Conservation (phyloP, 129 eudicot species). For the Escallonia herrerae region DNA sequence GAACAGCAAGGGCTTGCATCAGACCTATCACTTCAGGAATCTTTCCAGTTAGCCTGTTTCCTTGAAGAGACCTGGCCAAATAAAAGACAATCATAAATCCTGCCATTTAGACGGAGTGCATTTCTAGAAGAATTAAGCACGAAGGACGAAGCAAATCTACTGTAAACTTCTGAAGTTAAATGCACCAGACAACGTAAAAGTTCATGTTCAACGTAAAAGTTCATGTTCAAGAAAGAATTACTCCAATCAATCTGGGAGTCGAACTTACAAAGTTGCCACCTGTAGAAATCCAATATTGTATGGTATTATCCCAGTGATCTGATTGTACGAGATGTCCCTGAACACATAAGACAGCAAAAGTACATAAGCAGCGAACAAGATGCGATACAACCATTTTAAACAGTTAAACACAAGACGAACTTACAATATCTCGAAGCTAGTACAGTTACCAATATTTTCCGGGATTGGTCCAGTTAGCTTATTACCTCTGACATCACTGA, state of each 20-base stretch:
- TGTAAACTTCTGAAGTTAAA: not conserved
- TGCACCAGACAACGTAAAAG: not conserved
- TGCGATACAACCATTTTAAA: not conserved
- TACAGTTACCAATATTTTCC: slow-evolving; percentile 79
- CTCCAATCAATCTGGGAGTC: not conserved
- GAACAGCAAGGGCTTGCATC: slow-evolving; percentile 88
- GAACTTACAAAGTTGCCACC: slow-evolving; percentile 76
- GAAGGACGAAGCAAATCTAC: not conserved
- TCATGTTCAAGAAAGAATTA: not conserved
- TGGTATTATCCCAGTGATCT: slow-evolving; percentile 77
- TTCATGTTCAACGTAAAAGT: too few relatives aligned
- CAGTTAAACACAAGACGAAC: slow-evolving; percentile 6
- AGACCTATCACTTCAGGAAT: slow-evolving; percentile 87
- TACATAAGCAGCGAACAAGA: not conserved
- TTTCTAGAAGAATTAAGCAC: not conserved
- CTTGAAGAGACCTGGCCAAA: slow-evolving; percentile 68
- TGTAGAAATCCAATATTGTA: slow-evolving; percentile 85
- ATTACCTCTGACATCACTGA: slow-evolving; percentile 70
- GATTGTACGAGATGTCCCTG: slow-evolving; percentile 88
- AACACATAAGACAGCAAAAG: not conserved
- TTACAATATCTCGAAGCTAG: slow-evolving; percentile 84
- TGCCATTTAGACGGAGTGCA: not conserved
- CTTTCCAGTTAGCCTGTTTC: slow-evolving; percentile 64
- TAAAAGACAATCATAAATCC: not conserved
- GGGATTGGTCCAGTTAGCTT: slow-evolving; percentile 76